phyloP scores from a whole-genome alignment of 441 rosid genomes.

The Mallotus repandus region DNA sequence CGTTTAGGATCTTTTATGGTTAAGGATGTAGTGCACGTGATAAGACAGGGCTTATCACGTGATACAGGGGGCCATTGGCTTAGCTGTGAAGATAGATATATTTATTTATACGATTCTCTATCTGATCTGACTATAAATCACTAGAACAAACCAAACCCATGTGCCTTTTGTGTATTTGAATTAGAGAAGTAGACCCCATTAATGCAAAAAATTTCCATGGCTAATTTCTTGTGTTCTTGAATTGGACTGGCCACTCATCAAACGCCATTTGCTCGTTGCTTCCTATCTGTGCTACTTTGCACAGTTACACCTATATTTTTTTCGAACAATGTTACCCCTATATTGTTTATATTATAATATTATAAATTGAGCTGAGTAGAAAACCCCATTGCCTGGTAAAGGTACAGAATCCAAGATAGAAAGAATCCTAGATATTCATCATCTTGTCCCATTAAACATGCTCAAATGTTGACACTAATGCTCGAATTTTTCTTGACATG shows the following conservation, averaged over 20 bases:
- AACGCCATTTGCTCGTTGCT: neutral
- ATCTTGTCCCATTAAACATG: too few species aligned
- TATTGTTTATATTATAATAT: too few species aligned
- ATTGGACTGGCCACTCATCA: neutral
- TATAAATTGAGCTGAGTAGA: too few species aligned
- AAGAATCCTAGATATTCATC: too few species aligned
- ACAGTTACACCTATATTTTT: too few species aligned
- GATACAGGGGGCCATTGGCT: slow-evolving; percentile 21
- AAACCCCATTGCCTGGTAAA: too few species aligned
- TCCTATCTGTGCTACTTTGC: neutral
- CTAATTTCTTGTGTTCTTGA: slow-evolving; percentile 1
- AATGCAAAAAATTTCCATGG: slow-evolving; percentile 6
- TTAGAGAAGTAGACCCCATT: slow-evolving; percentile 19
- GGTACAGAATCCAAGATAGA: too few species aligned
- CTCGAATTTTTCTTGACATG: too few species aligned
- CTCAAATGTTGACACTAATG: too few species aligned
- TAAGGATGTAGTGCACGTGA: neutral
- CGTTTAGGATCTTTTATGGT: neutral
- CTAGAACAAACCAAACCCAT: slow-evolving; percentile 21
- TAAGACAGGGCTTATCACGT: slow-evolving; percentile 17
- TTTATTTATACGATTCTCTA: neutral
- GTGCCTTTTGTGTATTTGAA: slow-evolving; percentile 17
- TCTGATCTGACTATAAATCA: neutral
- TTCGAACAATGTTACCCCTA: too few species aligned
- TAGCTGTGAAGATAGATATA: slow-evolving; percentile 1